A percentile compares a stretch with the other conserved stretches of the same genome.
These are phyloP conservation scores for Talinum fruticosum DNA, from an alignment of 148 eudicot species.

Conservation along the genomic window DNA sequence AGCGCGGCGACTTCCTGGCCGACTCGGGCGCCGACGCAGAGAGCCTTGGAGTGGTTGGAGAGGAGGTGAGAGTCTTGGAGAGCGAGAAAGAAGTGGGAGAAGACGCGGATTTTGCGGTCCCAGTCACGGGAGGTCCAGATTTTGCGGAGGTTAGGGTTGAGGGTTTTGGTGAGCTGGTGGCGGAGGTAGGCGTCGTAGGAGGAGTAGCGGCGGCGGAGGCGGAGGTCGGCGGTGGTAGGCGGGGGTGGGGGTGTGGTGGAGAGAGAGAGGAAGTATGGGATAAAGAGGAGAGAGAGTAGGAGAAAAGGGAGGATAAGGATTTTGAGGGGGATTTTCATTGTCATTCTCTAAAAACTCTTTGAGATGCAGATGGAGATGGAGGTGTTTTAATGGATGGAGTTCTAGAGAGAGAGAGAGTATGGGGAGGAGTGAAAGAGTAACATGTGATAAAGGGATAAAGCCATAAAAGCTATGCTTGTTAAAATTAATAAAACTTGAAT, in stretches of 20 bases:
- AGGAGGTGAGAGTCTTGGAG: slow-evolving; percentile 36
- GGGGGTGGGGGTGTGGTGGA: slow-evolving; percentile 24
- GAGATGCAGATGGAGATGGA: no score
- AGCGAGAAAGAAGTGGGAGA: slow-evolving; percentile 50
- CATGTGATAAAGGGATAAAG: no score
- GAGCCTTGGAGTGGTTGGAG: slow-evolving; percentile 40
- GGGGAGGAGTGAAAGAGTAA: no score
- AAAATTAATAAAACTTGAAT: no score
- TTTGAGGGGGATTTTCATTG: slow-evolving; percentile 11
- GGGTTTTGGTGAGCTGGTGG: slow-evolving; percentile 76
- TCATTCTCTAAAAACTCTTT: neutral
- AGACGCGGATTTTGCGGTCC: slow-evolving; percentile 62
- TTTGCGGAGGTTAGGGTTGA: slow-evolving; percentile 61
- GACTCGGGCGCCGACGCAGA: slow-evolving; percentile 74
- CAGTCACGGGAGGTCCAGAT: slow-evolving; percentile 83
- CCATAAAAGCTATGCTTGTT: no score
- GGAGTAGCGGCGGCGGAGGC: slow-evolving; percentile 68
- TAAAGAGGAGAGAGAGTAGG: slow-evolving; percentile 33
- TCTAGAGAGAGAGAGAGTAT: no score
- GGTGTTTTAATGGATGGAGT: no score
- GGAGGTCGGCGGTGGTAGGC: slow-evolving; percentile 28
- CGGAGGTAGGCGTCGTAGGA: slow-evolving; percentile 63
- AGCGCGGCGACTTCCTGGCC: slow-evolving; percentile 82
- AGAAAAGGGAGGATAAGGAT: slow-evolving; percentile 32
- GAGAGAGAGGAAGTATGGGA: slow-evolving; percentile 25